Base-by-base conservation (phyloP, 768 basidiomycete species). In the Crepidotus variabilis region DNA sequence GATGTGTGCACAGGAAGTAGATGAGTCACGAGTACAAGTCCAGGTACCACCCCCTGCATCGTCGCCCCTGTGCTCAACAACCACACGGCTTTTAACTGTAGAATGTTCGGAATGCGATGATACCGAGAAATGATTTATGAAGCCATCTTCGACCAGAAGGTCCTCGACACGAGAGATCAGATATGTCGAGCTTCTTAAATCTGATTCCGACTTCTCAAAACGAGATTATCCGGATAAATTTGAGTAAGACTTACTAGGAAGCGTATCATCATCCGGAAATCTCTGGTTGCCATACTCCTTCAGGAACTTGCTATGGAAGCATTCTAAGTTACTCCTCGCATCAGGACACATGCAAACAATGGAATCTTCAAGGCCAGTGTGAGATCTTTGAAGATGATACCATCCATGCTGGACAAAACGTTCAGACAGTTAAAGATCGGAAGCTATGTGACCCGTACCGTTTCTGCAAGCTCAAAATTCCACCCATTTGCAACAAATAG, bases 21-120 rank as follows among this genome's bases (percentile, higher is more conserved):
- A n/a, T n/a, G n/a, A n/a, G n/a, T n/a, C n/a, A n/a, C n/a, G n/a
- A n/a, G n/a, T 53, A 48, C 62, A 63, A 10, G 16, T 50, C 62
- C 62, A 63, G 1, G 33, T 51, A n/a, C n/a, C n/a, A n/a, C n/a
- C n/a, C n/a, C n/a, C 2, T 59, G 59, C 28, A 32, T 63, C 54
- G 4, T 14, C 33, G 4, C 62, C 62, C 0, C 20, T 46, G 33
- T 60, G 52, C 33, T 60, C 57, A 0, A 63, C 54, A 11, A 63
- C 50, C 14, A 50, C 56, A 11, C 56, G 45, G 24, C 57, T 55
- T 32, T 57, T 59, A 2, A 62, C 52, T n/a, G 46, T 57, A 5
- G 56, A 18, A 10, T 49, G 21, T 1, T 21, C 21, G 14, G 34
- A 18, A 7, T 1, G 35, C 1, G 61, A 18, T 1, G 51, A 54